Conservation (phyloP, 1,139 yeast genomes). For the Pichia terricola region DNA sequence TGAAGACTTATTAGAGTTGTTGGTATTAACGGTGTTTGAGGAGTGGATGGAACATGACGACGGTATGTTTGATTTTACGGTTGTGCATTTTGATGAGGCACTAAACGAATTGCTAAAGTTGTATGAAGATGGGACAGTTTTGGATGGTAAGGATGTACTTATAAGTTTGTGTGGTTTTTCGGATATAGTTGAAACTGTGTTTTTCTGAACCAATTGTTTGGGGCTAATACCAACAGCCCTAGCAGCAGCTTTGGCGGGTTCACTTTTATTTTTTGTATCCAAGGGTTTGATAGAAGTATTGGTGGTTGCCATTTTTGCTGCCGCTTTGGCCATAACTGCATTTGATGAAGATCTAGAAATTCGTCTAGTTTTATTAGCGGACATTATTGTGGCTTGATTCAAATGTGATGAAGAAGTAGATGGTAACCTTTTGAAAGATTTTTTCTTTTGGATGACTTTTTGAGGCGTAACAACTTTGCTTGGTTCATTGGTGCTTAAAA, state of each 20-base stretch:
- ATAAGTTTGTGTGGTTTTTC: not conserved
- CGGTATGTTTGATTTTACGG: not conserved
- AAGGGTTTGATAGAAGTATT: not conserved
- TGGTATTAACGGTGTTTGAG: slow-evolving; percentile 2
- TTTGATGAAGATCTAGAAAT: slow-evolving; percentile 4
- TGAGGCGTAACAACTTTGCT: not conserved
- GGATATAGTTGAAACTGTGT: too few relatives aligned
- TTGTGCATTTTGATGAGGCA: not conserved
- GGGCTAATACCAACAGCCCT: slow-evolving; percentile 4
- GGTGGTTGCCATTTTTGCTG: slow-evolving; percentile 7
- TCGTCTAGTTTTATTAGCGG: not conserved
- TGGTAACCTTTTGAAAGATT: slow-evolving; percentile 5
- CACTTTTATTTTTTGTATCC: not conserved
- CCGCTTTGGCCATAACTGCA: slow-evolving; percentile 6
- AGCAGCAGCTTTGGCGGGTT: slow-evolving; percentile 10
- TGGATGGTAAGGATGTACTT: not conserved
- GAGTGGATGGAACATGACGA: slow-evolving; percentile 7
- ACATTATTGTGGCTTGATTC: too few relatives aligned
- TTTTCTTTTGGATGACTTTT: not conserved
- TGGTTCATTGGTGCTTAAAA: not conserved
- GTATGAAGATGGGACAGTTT: not conserved
- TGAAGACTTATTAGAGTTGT: not conserved
- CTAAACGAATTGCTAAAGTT: not conserved
- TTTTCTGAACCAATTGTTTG: too few relatives aligned
- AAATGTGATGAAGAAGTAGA: slow-evolving; percentile 1